These are phyloP conservation scores for Cokeromyces recurvatus DNA, from an alignment of 371 early-diverging fungal genomes.

Conservation along the genomic window DNA sequence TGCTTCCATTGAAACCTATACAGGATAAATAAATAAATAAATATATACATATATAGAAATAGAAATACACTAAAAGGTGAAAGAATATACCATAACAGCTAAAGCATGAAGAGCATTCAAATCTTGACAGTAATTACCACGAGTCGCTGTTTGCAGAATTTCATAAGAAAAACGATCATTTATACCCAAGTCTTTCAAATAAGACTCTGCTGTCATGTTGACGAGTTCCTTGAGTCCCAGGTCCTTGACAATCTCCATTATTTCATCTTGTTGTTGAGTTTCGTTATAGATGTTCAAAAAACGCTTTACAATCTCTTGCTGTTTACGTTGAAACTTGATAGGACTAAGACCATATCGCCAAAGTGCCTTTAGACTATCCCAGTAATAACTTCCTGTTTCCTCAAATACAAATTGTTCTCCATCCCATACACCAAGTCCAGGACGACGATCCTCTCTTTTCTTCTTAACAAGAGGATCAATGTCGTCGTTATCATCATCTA, in stretches of 20 bases:
- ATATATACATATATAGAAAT: no score
- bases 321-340: constrained; percentile 29
- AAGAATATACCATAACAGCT: constrained; percentile 44
- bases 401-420: constrained; percentile 47
- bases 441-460: background rate
- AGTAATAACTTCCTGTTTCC: constrained; percentile 43
- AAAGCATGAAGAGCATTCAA: constrained; percentile 56
- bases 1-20: constrained; percentile 51
- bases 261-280: constrained; percentile 8
- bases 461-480: background rate
- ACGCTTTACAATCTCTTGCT: constrained; percentile 9
- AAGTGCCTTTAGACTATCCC: constrained; percentile 39
- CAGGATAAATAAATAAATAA: no score
- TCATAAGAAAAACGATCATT: constrained; percentile 34
- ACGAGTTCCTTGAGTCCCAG: constrained; percentile 24
- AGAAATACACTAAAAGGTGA: no score
- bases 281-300: constrained; percentile 16
- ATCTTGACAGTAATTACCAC: constrained; percentile 74
- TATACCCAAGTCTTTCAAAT: constrained; percentile 33
- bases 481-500: background rate
- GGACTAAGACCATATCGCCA: constrained; percentile 52
- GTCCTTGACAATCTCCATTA: constrained; percentile 12
- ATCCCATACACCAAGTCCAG: constrained; percentile 48
- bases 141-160: constrained; percentile 54
- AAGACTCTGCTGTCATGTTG: constrained; percentile 33